phyloP scores from a whole-genome alignment of 345 rosid species.

The Bruguiera sexangula region DNA sequence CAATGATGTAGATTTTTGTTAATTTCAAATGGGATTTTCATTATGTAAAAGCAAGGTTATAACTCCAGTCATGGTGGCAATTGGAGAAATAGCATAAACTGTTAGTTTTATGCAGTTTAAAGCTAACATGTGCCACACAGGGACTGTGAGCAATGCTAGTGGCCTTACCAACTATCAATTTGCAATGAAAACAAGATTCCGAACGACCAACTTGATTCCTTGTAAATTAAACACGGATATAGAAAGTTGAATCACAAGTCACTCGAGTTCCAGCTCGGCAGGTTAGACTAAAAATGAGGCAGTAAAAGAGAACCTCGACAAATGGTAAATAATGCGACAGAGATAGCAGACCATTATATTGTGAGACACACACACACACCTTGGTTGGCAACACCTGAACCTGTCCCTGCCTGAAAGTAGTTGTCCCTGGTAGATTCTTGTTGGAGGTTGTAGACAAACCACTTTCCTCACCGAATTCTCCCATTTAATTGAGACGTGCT shows the following conservation, averaged over 20 bases:
- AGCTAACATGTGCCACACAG: background rate
- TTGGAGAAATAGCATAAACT: background rate
- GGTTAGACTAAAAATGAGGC: background rate
- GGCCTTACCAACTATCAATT: background rate
- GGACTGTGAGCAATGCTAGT: background rate
- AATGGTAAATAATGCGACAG: background rate
- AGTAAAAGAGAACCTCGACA: background rate
- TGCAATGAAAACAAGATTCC: background rate
- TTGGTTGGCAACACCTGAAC: constrained; percentile 10
- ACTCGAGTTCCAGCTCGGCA: background rate
- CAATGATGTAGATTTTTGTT: background rate
- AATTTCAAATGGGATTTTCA: background rate
- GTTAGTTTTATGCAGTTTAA: background rate
- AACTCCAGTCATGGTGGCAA: background rate
- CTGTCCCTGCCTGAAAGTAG: constrained; percentile 12
- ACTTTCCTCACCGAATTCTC: constrained; percentile 18
- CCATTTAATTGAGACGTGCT: constrained; percentile 16
- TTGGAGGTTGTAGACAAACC: constrained; percentile 9
- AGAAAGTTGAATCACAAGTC: background rate
- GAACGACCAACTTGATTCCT: background rate
- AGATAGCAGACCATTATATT: constrained; percentile 5
- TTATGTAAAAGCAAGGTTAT: background rate
- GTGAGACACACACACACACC: background rate
- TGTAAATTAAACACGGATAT: background rate
- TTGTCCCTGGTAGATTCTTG: constrained; percentile 12